These are phyloP conservation scores for Linanthus parryae DNA, from an alignment of 148 eudicot species.

Conservation along the genomic window DNA sequence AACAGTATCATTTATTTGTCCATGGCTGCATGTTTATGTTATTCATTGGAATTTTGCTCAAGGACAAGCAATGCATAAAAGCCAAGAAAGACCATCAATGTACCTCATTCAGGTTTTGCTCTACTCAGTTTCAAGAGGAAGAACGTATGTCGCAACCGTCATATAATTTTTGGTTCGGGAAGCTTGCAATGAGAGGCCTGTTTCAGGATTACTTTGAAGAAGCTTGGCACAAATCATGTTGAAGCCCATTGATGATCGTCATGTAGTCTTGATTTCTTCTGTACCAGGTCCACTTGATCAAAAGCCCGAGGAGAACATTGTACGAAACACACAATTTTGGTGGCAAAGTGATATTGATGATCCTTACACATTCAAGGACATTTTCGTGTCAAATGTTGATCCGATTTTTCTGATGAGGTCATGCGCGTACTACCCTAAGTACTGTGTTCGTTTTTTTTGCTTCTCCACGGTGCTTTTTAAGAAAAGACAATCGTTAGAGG, in stretches of 20 bases:
- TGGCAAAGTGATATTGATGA: conserved; percentile 94
- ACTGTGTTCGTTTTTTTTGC: conserved; percentile 83
- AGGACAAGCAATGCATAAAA: too few species aligned
- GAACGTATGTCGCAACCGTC: conserved; percentile 98
- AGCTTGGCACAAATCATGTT: conserved; percentile 76
- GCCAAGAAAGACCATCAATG: too few species aligned
- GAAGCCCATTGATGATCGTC: conserved; percentile 91
- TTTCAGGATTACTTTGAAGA: conserved; percentile 93
- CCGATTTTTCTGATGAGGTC: conserved; percentile 82
- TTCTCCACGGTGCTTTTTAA: conserved; percentile 61
- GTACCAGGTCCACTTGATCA: conserved; percentile 76
- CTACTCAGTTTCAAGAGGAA: too few species aligned
- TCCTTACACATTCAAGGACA: conserved; percentile 87
- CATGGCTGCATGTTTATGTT: too few species aligned
- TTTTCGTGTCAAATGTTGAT: conserved; percentile 66
- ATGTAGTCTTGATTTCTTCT: conserved; percentile 87
- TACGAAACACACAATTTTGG: conserved; percentile 77
- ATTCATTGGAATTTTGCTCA: too few species aligned
- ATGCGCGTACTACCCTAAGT: conserved; percentile 76
- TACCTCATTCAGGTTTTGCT: too few species aligned
- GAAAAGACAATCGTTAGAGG: conserved; percentile 65
- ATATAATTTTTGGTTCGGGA: conserved; percentile 76
- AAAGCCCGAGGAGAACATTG: conserved; percentile 47
- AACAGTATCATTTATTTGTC: too few species aligned
- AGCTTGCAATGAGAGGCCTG: conserved; percentile 81